Percentiles rank a stretch among this genome's conserved stretches.
phyloP scores from a whole-genome alignment of 1,284 basidiomycete species.

The Microbotryum silenes-acaulis region DNA sequence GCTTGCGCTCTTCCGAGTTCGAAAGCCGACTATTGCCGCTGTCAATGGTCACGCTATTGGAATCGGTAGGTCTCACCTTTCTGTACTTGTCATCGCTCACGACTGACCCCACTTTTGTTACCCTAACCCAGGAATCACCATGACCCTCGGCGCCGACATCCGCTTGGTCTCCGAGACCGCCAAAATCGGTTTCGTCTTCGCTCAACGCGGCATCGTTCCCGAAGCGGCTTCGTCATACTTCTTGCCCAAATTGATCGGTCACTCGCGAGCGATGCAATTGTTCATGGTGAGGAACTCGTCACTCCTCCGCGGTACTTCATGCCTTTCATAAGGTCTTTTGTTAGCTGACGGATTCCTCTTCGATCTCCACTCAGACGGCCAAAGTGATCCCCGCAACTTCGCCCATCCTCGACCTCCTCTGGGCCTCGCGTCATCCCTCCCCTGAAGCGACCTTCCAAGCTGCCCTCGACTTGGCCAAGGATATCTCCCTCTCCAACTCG shows the following conservation, averaged over 20 bases:
- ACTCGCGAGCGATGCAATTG: slow-evolving; percentile 12
- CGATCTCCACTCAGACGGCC: background rate
- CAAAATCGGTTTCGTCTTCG: slow-evolving; percentile 21
- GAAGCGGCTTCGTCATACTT: slow-evolving; percentile 14
- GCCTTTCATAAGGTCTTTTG: background rate
- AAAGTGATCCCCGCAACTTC: slow-evolving; percentile 6
- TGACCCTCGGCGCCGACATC: slow-evolving; percentile 13
- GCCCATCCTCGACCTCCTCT: slow-evolving; percentile 6
- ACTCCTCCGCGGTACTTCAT: background rate
- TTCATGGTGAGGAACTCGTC: slow-evolving; percentile 8
- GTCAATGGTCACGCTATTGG: slow-evolving; percentile 18
- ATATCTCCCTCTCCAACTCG: slow-evolving; percentile 9
- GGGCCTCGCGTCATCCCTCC: slow-evolving; percentile 3
- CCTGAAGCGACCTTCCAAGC: slow-evolving; percentile 7
- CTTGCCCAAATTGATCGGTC: slow-evolving; percentile 15
- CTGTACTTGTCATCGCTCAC: background rate
- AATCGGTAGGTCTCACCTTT: background rate
- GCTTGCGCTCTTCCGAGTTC: background rate
- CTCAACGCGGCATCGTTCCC: slow-evolving; percentile 9
- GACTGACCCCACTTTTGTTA: background rate
- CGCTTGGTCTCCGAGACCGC: slow-evolving; percentile 6
- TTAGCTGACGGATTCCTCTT: background rate
- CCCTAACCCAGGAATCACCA: slow-evolving; percentile 7
- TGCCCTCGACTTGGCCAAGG: slow-evolving; percentile 7
- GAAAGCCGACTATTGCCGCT: slow-evolving; percentile 14